Evolutionary conservation across 495 filamentous ascomycete genomes (phyloP).

Genomic region (Delitschia confertaspora): DNA sequence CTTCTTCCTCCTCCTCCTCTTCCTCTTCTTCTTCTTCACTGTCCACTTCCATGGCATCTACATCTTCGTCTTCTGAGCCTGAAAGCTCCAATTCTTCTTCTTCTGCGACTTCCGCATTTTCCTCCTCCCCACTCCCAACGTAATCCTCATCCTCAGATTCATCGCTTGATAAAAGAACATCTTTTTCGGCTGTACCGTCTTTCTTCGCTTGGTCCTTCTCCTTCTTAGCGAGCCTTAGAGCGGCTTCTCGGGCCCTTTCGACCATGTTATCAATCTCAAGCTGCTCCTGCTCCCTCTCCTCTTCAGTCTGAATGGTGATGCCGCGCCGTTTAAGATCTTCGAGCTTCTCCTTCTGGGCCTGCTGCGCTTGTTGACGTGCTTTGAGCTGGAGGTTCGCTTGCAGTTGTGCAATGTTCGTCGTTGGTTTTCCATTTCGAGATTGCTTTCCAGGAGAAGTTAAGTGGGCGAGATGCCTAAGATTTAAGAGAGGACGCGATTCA

Average conservation of each 20-base stretch:
- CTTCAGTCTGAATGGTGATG: slow-evolving; percentile 71
- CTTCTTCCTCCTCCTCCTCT: slow-evolving; percentile 37
- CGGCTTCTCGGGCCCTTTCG: slow-evolving; percentile 73
- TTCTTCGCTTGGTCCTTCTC: slow-evolving; percentile 65
- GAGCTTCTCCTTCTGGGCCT: slow-evolving; percentile 69
- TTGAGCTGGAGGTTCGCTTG: slow-evolving; percentile 56
- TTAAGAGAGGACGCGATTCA: slow-evolving; percentile 57
- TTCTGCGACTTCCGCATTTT: slow-evolving; percentile 36
- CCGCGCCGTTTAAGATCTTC: slow-evolving; percentile 69
- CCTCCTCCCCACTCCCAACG: slow-evolving; percentile 45
- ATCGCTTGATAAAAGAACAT: slow-evolving; percentile 45
- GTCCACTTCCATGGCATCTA: slow-evolving; percentile 35
- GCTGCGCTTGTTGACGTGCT: slow-evolving; percentile 69
- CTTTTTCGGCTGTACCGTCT: slow-evolving; percentile 45
- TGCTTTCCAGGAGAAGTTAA: slow-evolving; percentile 55
- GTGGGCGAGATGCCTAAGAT: slow-evolving; percentile 65
- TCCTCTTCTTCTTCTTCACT: slow-evolving; percentile 34
- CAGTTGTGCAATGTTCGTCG: slow-evolving; percentile 61
- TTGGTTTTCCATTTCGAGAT: slow-evolving; percentile 35
- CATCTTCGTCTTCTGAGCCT: slow-evolving; percentile 31
- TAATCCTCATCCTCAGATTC: slow-evolving; percentile 56
- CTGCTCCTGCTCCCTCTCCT: slow-evolving; percentile 72
- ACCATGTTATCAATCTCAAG: slow-evolving; percentile 79
- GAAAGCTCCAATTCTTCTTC: slow-evolving; percentile 32
- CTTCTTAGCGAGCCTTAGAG: slow-evolving; percentile 62